A percentile compares a stretch with the other conserved stretches of the same genome.
These are phyloP conservation scores for Penicillium sp. DNA, from an alignment of 2,329 filamentous ascomycete species.

Conservation along the genomic window DNA sequence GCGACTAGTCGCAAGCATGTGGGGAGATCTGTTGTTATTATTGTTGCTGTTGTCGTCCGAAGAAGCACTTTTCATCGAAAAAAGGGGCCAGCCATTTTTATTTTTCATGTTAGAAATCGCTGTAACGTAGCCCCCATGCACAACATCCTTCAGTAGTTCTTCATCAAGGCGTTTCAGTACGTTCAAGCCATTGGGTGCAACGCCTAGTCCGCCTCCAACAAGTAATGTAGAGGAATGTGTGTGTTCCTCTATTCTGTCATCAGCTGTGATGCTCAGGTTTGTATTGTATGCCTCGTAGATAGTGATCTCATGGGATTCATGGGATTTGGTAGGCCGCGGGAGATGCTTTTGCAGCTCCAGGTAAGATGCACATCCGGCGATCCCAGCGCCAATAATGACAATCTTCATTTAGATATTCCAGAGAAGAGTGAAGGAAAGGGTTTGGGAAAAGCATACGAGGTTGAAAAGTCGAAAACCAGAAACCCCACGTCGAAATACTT, in stretches of 20 bases:
- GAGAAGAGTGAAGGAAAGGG: not conserved
- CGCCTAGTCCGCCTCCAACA: slow-evolving; percentile 40
- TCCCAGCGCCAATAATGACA: slow-evolving; percentile 45
- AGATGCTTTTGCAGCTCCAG: slow-evolving; percentile 43
- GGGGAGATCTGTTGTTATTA: slow-evolving; percentile 7
- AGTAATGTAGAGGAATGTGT: slow-evolving; percentile 36
- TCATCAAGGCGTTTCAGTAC: slow-evolving; percentile 40
- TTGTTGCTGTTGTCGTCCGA: not conserved
- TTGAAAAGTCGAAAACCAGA: not conserved
- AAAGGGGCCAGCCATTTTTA: slow-evolving; percentile 35
- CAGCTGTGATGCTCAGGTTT: slow-evolving; percentile 20
- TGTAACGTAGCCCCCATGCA: slow-evolving; percentile 35
- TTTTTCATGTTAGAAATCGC: slow-evolving; percentile 34
- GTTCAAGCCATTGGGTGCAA: slow-evolving; percentile 42
- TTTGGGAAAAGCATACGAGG: not conserved
- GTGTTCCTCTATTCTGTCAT: slow-evolving; percentile 16
- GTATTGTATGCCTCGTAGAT: slow-evolving; percentile 45
- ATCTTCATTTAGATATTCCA: slow-evolving; percentile 38
- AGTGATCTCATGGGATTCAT: slow-evolving; percentile 30
- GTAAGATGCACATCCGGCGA: slow-evolving; percentile 42
- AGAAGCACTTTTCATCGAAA: slow-evolving; percentile 20
- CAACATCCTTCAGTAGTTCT: slow-evolving; percentile 33
- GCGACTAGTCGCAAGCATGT: slow-evolving; percentile 38
- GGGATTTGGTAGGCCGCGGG: slow-evolving; percentile 16
- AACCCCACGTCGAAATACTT: not conserved